Evolutionary conservation across 179 eudicot species (phyloP), one percentile per base, ranked within the genome.

Genomic region (Pouteria campechiana): DNA sequence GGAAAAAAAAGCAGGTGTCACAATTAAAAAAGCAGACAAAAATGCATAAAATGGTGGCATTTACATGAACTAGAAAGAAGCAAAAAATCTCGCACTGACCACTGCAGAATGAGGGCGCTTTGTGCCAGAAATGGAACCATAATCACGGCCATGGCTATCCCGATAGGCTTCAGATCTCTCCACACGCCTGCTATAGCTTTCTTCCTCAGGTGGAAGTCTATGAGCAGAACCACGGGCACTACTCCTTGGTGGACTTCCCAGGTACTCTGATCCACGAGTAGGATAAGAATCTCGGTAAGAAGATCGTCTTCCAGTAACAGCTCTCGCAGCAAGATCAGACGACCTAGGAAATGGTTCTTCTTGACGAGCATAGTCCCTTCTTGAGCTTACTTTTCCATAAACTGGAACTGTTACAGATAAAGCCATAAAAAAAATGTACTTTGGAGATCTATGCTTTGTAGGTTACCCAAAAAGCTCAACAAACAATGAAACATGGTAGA

Each of bases 261-360:
- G 25, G 31, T 18, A 41, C 3, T 19, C 46, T 22, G 31, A 41
- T 41, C 31, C 46, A 23, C 24, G 46, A 2, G 31, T 22, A 41
- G 46, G 13, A 31, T 41, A 41, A 20, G 18, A 17, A 41, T 3
- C 46, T 41, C 8, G 23, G 16, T 24, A 4, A 24, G 46, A 41
- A n/a, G n/a, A n/a, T 6, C 25, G 30, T 31, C 46, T 41, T 31
- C 15, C 25, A 2, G 8, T 12, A n/a, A 10, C 11, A 24, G 11
- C 31, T 41, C 46, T 41, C n/a, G n/a, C n/a, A 41, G 31, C 18
- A 12, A 41, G 25, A 41, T 41, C 31, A 24, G 31, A 21, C 25
- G 31, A 31, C 46, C 46, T 13, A 41, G 46, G 25, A 41, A 23
- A 41, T 12, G 14, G 15, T 23, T 41, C 46, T 12, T 24, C 46